Conservation (phyloP, 495 filamentous ascomycete species). For the Penicillium cinerascens region DNA sequence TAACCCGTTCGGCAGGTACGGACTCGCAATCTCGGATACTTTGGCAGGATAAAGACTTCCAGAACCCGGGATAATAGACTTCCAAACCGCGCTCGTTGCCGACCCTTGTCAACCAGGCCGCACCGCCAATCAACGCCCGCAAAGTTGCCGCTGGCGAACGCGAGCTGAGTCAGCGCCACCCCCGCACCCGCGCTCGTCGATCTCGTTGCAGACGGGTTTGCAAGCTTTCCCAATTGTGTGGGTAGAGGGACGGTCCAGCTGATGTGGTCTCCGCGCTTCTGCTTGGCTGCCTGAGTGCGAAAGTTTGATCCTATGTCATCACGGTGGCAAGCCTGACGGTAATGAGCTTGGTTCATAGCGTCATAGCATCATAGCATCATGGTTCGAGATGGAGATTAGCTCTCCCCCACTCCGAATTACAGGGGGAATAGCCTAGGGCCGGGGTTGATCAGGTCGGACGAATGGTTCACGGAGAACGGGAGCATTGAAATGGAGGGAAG, state of each 20-base stretch:
- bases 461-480: constrained; percentile 11
- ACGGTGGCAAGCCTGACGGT: background rate
- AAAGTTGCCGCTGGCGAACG: background rate
- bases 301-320: background rate
- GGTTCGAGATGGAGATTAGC: background rate
- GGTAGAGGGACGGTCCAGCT: background rate
- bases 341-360: background rate
- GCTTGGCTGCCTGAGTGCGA: background rate
- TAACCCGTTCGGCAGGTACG: no score
- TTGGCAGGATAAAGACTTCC: no score
- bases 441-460: constrained; percentile 12
- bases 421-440: constrained; percentile 1
- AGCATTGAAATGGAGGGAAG: background rate
- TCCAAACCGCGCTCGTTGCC: background rate
- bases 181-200: background rate
- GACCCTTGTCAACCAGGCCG: no score
- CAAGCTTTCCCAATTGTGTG: background rate
- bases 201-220: background rate
- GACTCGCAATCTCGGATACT: no score
- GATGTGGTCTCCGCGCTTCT: background rate
- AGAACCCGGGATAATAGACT: background rate
- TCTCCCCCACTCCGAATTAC: background rate
- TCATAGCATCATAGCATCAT: background rate
- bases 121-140: background rate
- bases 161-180: background rate